Conservation (phyloP, 1,284 basidiomycete species). For the Cystobasidium pallidum region DNA sequence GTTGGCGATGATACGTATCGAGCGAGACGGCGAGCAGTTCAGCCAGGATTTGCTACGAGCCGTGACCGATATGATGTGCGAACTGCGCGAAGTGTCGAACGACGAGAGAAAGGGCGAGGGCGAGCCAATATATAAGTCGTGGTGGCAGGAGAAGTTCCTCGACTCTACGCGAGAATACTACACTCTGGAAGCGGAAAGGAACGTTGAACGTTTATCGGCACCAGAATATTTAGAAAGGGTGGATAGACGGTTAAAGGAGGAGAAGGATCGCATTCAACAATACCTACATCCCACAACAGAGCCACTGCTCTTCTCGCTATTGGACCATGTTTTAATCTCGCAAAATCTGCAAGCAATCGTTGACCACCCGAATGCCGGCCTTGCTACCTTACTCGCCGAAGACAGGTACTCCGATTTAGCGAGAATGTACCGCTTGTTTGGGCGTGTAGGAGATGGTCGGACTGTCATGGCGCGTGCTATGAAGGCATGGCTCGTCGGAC, state of each 20-base stretch:
- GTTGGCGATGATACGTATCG: slow-evolving; percentile 82
- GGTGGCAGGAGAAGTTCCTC: slow-evolving; percentile 83
- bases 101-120: slow-evolving; percentile 45
- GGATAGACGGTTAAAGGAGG: slow-evolving; percentile 79
- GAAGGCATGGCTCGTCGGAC: slow-evolving; percentile 71
- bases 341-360: slow-evolving; percentile 77
- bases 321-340: slow-evolving; percentile 77
- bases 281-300: slow-evolving; percentile 82
- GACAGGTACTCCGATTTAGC: slow-evolving; percentile 76
- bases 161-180: slow-evolving; percentile 81
- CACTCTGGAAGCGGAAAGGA: slow-evolving; percentile 69
- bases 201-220: slow-evolving; percentile 76
- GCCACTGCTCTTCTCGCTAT: slow-evolving; percentile 69
- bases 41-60: slow-evolving; percentile 88
- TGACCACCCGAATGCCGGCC: slow-evolving; percentile 78
- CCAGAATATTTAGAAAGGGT: slow-evolving; percentile 80
- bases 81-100: slow-evolving; percentile 62
- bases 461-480: slow-evolving; percentile 69
- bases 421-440: slow-evolving; percentile 79
- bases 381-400: slow-evolving; percentile 84
- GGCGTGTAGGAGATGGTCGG: slow-evolving; percentile 69
- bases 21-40: slow-evolving; percentile 87
- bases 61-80: slow-evolving; percentile 82
- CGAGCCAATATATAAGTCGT: slow-evolving; percentile 71
- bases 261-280: slow-evolving; percentile 83